These are phyloP conservation scores for Raddia guianensis DNA, from an alignment of 176 grass and related monocot species.

Conservation along the genomic window DNA sequence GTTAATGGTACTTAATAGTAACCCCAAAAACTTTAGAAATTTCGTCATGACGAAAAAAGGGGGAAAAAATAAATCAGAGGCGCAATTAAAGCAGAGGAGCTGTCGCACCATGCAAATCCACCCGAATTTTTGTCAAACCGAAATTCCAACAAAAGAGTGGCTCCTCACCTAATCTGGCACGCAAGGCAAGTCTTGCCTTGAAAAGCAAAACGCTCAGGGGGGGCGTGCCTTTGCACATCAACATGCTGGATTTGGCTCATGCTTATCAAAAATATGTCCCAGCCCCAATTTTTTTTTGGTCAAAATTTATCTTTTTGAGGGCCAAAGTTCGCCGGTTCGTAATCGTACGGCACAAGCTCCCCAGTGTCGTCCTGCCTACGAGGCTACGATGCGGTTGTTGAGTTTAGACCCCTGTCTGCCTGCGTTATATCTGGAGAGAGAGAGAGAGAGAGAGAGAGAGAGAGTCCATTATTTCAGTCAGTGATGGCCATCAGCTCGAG, in stretches of 20 bases:
- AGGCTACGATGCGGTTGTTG: slow-evolving; percentile 35
- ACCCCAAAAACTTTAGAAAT: not conserved
- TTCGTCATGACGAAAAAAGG: not conserved
- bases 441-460: no score
- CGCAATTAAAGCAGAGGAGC: not conserved
- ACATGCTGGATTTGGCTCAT: no score
- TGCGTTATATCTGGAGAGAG: slow-evolving; percentile 44
- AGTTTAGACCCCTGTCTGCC: slow-evolving; percentile 19
- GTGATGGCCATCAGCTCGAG: not conserved
- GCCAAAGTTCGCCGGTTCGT: not conserved
- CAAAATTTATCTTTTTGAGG: no score
- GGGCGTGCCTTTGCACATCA: not conserved
- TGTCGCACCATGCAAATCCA: not conserved
- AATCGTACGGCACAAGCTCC: slow-evolving; percentile 33
- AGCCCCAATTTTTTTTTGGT: no score
- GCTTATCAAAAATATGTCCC: no score
- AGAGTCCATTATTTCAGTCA: not conserved
- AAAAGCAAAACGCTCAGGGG: not conserved
- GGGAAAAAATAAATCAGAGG: not conserved
- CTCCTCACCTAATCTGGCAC: not conserved
- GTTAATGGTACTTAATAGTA: not conserved
- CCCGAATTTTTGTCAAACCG: not conserved
- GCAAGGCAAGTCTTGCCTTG: not conserved
- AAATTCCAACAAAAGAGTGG: not conserved
- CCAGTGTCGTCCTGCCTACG: slow-evolving; percentile 31